A percentile compares a stretch with the other conserved stretches of the same genome.
These are phyloP conservation scores for Leishmania tropica DNA, from an alignment of 208 protist species.

Conservation along the genomic window DNA sequence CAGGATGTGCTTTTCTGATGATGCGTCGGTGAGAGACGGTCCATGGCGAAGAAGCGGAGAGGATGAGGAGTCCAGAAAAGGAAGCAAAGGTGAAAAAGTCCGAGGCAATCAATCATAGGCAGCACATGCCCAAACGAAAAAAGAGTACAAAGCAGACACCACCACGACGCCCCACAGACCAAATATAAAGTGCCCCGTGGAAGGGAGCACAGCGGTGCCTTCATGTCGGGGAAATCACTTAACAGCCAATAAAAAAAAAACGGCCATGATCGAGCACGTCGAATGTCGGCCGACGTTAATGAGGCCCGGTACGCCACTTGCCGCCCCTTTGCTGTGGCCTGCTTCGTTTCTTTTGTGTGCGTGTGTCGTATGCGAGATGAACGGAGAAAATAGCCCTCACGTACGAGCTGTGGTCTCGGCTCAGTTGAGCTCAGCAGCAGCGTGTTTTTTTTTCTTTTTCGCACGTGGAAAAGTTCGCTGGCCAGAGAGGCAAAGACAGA, in stretches of 20 bases:
- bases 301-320: background rate
- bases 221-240: background rate
- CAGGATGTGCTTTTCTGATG: background rate
- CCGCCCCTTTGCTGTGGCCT: background rate
- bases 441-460: background rate
- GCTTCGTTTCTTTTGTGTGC: background rate
- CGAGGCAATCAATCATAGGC: background rate
- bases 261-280: background rate
- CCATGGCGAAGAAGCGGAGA: background rate
- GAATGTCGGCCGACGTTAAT: background rate
- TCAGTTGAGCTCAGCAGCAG: background rate
- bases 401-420: background rate
- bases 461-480: background rate
- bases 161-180: background rate
- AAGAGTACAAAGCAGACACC: background rate
- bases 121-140: background rate
- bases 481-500: background rate
- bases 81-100: background rate
- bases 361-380: background rate
- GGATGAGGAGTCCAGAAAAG: background rate
- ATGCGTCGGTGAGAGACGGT: background rate
- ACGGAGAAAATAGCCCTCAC: background rate
- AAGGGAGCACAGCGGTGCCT: background rate
- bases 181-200: background rate
- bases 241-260: background rate